A percentile compares a stretch with the other conserved stretches of the same genome.
These are phyloP conservation scores for Solanum aculeatissimum DNA, from an alignment of 305 asterid species.

Conservation along the genomic window DNA sequence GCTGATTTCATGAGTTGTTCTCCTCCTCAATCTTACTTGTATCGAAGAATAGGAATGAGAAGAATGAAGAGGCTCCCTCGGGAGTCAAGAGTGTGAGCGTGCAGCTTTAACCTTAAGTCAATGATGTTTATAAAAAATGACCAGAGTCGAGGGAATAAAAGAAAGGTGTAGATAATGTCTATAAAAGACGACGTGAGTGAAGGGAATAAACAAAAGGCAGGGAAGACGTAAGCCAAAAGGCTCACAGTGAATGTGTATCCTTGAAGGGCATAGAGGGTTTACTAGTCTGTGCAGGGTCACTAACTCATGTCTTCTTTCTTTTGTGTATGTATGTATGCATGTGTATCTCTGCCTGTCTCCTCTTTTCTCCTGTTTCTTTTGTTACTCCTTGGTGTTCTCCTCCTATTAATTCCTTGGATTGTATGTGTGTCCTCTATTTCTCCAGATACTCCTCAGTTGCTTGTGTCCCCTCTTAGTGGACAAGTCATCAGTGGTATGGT, in stretches of 20 bases:
- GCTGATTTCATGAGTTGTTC: neutral
- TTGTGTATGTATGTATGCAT: neutral
- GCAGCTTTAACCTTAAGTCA: neutral
- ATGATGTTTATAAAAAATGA: neutral
- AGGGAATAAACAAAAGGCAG: neutral
- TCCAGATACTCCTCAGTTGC: neutral
- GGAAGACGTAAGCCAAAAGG: neutral
- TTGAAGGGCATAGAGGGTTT: neutral
- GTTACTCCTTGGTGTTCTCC: neutral
- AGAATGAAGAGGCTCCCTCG: neutral
- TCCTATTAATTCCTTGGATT: neutral
- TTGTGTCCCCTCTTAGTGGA: neutral
- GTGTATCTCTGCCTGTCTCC: neutral
- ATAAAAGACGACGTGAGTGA: neutral
- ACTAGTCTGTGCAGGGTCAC: neutral
- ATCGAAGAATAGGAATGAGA: neutral
- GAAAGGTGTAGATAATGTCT: neutral
- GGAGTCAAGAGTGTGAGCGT: neutral
- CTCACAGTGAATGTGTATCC: neutral
- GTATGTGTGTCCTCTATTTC: neutral
- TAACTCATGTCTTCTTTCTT: neutral
- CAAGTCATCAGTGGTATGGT: neutral
- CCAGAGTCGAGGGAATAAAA: neutral
- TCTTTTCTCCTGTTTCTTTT: neutral
- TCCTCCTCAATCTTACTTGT: neutral